A percentile compares a stretch with the other conserved stretches of the same genome.
Evolutionary conservation across 2,329 filamentous ascomycete genomes (phyloP).

Genomic region (Ophiocordyceps australis): DNA sequence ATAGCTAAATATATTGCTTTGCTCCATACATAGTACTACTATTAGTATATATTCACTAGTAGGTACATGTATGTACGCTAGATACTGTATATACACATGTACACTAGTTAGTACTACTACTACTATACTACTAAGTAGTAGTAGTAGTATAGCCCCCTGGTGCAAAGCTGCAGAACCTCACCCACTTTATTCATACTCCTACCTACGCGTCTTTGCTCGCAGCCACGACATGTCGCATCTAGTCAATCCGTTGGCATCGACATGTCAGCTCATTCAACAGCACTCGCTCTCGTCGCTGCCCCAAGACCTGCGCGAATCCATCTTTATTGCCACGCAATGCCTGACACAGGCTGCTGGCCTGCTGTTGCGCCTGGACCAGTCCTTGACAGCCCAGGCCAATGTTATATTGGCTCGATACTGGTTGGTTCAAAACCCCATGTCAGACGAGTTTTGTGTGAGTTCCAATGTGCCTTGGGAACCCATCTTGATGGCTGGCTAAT

Average conservation of each 20-base stretch:
- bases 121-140: too few relatives aligned
- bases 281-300: conserved; percentile 40
- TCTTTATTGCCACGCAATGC: conserved; percentile 53
- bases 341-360: conserved; percentile 66
- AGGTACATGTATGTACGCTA: too few relatives aligned
- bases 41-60: too few relatives aligned
- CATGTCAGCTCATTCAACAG: conserved; percentile 46
- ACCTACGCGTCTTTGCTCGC: too few relatives aligned
- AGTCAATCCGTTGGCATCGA: conserved; percentile 53
- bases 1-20: too few relatives aligned
- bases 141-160: too few relatives aligned
- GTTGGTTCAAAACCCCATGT: conserved; percentile 38
- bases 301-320: conserved; percentile 48
- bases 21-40: too few relatives aligned
- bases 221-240: conserved; percentile 34
- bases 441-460: conserved; percentile 36
- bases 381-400: conserved; percentile 70
- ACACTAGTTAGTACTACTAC: too few relatives aligned
- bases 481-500: not conserved
- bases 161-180: too few relatives aligned
- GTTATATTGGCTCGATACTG: conserved; percentile 71
- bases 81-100: too few relatives aligned
- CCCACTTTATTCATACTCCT: too few relatives aligned
- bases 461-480: too few relatives aligned
- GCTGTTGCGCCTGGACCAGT: conserved; percentile 69